Evolutionary conservation across 805 yeast species (phyloP).

Genomic region (Starmerella potacharoeniae): DNA sequence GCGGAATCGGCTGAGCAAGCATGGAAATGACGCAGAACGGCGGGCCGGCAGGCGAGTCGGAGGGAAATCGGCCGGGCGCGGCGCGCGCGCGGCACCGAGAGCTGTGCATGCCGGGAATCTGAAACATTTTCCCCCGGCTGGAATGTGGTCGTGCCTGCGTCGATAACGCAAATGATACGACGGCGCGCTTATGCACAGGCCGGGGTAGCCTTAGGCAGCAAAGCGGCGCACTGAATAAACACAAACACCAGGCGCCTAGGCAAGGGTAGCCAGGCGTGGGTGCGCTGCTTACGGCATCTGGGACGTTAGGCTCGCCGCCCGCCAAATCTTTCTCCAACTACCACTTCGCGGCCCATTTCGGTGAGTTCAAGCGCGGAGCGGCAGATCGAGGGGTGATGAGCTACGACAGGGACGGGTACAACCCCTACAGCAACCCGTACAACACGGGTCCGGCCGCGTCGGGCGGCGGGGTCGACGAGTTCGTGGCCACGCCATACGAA

Average conservation of each 20-base stretch:
- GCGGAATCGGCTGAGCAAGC: neutral
- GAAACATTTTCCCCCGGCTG: neutral
- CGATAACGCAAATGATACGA: neutral
- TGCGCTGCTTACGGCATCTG: neutral
- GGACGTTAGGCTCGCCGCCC: neutral
- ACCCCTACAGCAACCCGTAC: constrained; percentile 16
- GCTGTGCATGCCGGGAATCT: neutral
- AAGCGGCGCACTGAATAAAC: constrained; percentile 1
- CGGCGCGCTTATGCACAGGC: neutral
- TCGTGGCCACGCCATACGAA: constrained; percentile 18
- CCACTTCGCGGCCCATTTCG: neutral
- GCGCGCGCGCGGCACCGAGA: too few species aligned
- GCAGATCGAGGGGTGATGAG: constrained; percentile 2
- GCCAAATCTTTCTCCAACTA: constrained; percentile 1
- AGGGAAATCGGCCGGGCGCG: too few species aligned
- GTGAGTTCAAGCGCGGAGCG: neutral
- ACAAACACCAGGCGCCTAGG: neutral
- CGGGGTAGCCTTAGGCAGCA: neutral
- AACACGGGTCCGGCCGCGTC: constrained; percentile 9
- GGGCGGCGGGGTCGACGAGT: constrained; percentile 9
- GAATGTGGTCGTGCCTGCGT: neutral
- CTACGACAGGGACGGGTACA: constrained; percentile 12
- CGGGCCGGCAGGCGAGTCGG: too few species aligned
- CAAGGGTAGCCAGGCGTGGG: neutral
- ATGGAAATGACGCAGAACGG: too few species aligned